These are phyloP conservation scores for Kwoniella shivajii DNA, from an alignment of 1,284 basidiomycete genomes.

Conservation along the genomic window DNA sequence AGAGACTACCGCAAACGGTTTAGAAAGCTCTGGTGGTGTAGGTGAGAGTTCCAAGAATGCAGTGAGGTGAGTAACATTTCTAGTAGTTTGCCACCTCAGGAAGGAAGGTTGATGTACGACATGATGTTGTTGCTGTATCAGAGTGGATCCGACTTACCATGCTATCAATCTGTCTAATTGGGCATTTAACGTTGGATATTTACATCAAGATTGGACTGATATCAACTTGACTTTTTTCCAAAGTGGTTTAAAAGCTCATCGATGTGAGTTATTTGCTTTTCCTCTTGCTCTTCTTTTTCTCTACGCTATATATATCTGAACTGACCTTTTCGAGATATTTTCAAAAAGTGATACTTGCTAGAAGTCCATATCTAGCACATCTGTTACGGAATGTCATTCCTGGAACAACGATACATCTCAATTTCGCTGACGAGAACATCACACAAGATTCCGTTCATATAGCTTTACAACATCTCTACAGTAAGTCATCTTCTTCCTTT, in stretches of 20 bases:
- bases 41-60: slow-evolving; percentile 1
- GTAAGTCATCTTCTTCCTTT: slow-evolving; percentile 17
- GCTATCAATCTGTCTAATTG: slow-evolving; percentile 29
- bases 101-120: neutral
- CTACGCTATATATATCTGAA: neutral
- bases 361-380: slow-evolving; percentile 80
- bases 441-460: slow-evolving; percentile 59
- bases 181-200: slow-evolving; percentile 45
- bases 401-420: slow-evolving; percentile 70
- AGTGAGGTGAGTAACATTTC: neutral
- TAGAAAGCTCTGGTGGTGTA: neutral
- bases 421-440: slow-evolving; percentile 73
- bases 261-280: slow-evolving; percentile 35
- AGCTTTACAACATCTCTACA: slow-evolving; percentile 49
- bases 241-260: slow-evolving; percentile 43
- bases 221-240: slow-evolving; percentile 45
- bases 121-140: neutral
- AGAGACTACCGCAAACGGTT: neutral
- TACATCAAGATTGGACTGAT: slow-evolving; percentile 45
- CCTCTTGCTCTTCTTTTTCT: neutral
- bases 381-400: slow-evolving; percentile 66
- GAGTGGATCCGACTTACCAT: slow-evolving; percentile 22
- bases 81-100: too few relatives aligned
- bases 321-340: neutral
- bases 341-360: slow-evolving; percentile 74